These are phyloP conservation scores for Gastrolobium bilobum DNA, from an alignment of 306 rosid species.

Conservation along the genomic window DNA sequence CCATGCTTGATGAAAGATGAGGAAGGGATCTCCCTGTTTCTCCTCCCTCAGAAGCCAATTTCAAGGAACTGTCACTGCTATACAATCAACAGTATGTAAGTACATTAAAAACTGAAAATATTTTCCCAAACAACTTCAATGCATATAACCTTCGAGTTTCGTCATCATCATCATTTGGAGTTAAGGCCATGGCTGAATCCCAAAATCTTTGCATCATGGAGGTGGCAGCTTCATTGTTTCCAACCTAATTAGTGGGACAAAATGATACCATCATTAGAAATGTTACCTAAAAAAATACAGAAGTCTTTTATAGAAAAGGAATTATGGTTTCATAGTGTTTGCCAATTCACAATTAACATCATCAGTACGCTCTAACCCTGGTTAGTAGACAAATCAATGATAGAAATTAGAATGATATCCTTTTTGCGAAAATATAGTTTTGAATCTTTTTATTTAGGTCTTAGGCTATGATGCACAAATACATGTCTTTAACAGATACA, in stretches of 20 bases:
- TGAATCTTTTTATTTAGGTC: background rate
- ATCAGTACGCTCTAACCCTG: background rate
- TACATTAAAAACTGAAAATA: conserved; percentile 28
- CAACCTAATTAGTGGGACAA: conserved; percentile 67
- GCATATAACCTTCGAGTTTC: conserved; percentile 78
- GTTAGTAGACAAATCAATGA: conserved; percentile 9
- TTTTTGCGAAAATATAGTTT: background rate
- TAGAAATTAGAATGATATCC: background rate
- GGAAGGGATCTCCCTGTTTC: conserved; percentile 75
- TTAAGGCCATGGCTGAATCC: conserved; percentile 96
- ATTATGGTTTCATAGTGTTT: background rate
- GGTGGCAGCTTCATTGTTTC: conserved; percentile 81
- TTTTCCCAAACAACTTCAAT: conserved; percentile 16
- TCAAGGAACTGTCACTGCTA: conserved; percentile 83
- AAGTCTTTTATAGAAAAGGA: background rate
- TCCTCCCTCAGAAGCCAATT: conserved; percentile 86
- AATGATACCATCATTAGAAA: conserved; percentile 31
- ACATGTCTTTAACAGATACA: background rate
- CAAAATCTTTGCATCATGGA: conserved; percentile 94
- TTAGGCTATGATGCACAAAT: conserved; percentile 28
- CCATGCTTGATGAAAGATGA: conserved; percentile 57
- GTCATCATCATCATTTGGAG: conserved; percentile 80
- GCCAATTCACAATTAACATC: conserved; percentile 32
- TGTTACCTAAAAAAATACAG: background rate
- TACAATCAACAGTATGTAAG: conserved; percentile 46